Evolutionary conservation across 345 rosid species (phyloP).

Genomic region (Gossypium sturtianum): DNA sequence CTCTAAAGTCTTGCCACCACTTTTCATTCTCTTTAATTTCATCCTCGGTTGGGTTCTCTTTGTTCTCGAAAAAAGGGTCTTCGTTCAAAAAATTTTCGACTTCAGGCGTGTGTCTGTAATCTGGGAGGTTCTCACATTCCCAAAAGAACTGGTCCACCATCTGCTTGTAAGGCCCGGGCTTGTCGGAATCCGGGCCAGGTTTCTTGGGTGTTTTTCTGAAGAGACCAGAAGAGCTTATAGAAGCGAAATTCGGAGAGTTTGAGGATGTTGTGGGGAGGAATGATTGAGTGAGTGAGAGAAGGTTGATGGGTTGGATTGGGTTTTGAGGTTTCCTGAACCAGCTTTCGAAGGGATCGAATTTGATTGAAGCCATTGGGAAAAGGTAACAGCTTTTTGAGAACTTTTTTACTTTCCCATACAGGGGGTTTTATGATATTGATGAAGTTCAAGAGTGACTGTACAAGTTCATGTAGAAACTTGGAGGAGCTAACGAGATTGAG

Average conservation of each 20-base stretch:
- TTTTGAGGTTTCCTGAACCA: constrained; percentile 75
- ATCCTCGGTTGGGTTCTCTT: constrained; percentile 64
- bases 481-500: no score
- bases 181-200: constrained; percentile 23
- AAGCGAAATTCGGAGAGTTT: constrained; percentile 45
- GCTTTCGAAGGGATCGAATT: constrained; percentile 69
- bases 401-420: neutral
- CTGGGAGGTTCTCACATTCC: constrained; percentile 77
- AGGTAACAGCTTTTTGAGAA: neutral
- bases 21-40: constrained; percentile 61
- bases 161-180: constrained; percentile 38
- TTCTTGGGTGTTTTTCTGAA: constrained; percentile 22
- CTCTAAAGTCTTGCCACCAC: constrained; percentile 63
- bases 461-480: no score
- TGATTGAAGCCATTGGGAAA: constrained; percentile 58
- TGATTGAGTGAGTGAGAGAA: constrained; percentile 33
- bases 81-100: constrained; percentile 61
- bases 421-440: constrained; percentile 22
- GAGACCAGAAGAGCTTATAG: constrained; percentile 41
- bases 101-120: constrained; percentile 68
- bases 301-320: constrained; percentile 50
- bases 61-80: constrained; percentile 51
- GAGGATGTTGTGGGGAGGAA: constrained; percentile 21
- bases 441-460: neutral
- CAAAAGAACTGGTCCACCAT: constrained; percentile 60